phyloP scores from a whole-genome alignment of 192 early-diverging fungal species.

The Rhizoclosmatium sp. region DNA sequence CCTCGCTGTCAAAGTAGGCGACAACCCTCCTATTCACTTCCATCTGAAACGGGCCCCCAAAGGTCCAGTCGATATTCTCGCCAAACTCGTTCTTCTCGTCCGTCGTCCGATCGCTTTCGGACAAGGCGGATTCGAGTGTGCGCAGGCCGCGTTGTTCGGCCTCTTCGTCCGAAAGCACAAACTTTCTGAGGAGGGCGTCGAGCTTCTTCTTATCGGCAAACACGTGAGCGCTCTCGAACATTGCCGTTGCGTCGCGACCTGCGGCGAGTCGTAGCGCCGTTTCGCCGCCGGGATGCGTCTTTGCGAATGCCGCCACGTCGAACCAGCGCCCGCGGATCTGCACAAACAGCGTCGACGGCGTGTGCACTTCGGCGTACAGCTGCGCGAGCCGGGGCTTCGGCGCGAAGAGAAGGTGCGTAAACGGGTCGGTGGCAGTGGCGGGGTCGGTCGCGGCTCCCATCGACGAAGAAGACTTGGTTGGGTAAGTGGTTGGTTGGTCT shows the following conservation, averaged over 20 bases:
- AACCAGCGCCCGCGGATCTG: slow-evolving; percentile 19
- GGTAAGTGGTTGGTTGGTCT: not conserved
- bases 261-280: slow-evolving; percentile 20
- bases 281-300: slow-evolving; percentile 3
- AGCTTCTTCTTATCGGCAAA: slow-evolving; percentile 15
- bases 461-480: not conserved
- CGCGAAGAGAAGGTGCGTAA: not conserved
- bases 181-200: slow-evolving; percentile 1
- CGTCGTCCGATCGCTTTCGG: not conserved
- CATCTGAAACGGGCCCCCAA: not conserved
- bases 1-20: slow-evolving; percentile 22
- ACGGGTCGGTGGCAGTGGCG: not conserved
- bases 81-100: not conserved
- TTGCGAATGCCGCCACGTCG: not conserved
- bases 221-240: slow-evolving; percentile 32
- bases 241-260: slow-evolving; percentile 19
- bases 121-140: slow-evolving; percentile 11
- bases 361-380: slow-evolving; percentile 3
- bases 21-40: not conserved
- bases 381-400: not conserved
- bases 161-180: not conserved
- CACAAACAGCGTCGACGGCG: not conserved
- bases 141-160: not conserved
- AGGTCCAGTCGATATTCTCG: not conserved
- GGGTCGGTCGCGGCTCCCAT: too few species aligned